Evolutionary conservation across 768 basidiomycete species (phyloP).

Genomic region (Tulasnella calospora): DNA sequence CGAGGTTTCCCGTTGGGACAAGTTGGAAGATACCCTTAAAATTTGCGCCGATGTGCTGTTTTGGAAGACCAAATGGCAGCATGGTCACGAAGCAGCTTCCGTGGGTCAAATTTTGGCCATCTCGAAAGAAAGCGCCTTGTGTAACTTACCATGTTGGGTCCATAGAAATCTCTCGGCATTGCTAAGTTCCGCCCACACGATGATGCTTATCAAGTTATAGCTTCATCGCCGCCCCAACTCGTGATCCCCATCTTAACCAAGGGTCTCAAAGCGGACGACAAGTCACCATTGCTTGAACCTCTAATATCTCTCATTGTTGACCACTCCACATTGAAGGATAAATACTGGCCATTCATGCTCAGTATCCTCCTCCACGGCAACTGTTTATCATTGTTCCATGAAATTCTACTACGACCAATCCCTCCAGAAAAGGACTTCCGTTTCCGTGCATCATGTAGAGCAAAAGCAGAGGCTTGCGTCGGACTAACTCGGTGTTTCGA

Average conservation of each 20-base stretch:
- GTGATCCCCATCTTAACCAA: background rate
- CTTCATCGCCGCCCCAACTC: background rate
- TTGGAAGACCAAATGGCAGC: constrained; percentile 17
- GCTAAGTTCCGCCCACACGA: constrained; percentile 5
- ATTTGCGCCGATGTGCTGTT: background rate
- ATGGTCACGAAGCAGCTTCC: background rate
- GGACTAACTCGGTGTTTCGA: background rate
- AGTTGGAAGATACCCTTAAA: background rate
- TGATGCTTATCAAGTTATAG: background rate
- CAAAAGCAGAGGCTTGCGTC: background rate
- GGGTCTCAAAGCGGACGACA: background rate
- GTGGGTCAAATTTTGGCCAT: background rate
- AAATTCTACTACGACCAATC: background rate
- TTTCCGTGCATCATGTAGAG: background rate
- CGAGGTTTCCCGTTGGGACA: background rate
- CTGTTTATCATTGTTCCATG: background rate
- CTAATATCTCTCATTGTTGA: constrained; percentile 7
- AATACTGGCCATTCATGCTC: constrained; percentile 16
- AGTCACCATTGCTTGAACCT: background rate
- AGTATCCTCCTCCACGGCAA: background rate
- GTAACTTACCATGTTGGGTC: background rate
- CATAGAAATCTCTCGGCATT: background rate
- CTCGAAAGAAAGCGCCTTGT: background rate
- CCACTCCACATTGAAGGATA: background rate
- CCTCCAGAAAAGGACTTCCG: background rate